phyloP scores from a whole-genome alignment of 345 rosid species.

The Brassica napus region DNA sequence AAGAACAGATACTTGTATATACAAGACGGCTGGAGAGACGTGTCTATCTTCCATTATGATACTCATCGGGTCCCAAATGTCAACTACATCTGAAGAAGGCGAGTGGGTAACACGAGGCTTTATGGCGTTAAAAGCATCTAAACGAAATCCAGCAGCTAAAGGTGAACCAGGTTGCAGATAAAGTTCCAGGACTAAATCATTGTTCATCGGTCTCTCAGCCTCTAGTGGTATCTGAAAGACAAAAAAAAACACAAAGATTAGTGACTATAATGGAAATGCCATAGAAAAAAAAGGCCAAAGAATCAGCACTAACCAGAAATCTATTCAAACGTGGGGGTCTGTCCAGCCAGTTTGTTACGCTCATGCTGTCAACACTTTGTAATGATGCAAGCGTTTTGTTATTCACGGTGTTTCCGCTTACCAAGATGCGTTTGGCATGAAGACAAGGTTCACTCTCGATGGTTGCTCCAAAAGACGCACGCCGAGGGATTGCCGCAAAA shows the following conservation, averaged over 20 bases:
- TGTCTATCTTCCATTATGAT: slow-evolving; percentile 73
- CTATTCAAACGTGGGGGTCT: slow-evolving; percentile 75
- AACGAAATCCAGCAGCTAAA: slow-evolving; percentile 72
- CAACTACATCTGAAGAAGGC: slow-evolving; percentile 62
- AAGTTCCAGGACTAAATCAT: slow-evolving; percentile 77
- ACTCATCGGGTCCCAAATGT: slow-evolving; percentile 58
- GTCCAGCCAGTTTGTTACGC: slow-evolving; percentile 68
- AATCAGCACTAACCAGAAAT: slow-evolving; percentile 65
- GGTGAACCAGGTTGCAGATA: slow-evolving; percentile 82
- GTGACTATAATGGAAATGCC: slow-evolving; percentile 7
- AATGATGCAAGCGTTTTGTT: slow-evolving; percentile 45
- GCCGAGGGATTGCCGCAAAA: slow-evolving; percentile 64
- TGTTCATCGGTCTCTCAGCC: slow-evolving; percentile 67
- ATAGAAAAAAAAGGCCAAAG: neutral
- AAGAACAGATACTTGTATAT: slow-evolving; percentile 79
- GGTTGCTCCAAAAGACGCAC: slow-evolving; percentile 86
- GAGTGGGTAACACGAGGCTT: slow-evolving; percentile 80
- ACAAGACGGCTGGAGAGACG: slow-evolving; percentile 75
- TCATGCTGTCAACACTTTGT: slow-evolving; percentile 57
- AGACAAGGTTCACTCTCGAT: slow-evolving; percentile 68
- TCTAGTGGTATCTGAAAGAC: slow-evolving; percentile 71
- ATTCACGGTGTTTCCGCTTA: slow-evolving; percentile 62
- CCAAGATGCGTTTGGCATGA: slow-evolving; percentile 80
- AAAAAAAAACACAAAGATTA: neutral
- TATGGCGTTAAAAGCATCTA: slow-evolving; percentile 80